Evolutionary conservation across 768 basidiomycete species (phyloP), one percentile per base, ranked within the genome.

Genomic region (Leccinum uliginosum): DNA sequence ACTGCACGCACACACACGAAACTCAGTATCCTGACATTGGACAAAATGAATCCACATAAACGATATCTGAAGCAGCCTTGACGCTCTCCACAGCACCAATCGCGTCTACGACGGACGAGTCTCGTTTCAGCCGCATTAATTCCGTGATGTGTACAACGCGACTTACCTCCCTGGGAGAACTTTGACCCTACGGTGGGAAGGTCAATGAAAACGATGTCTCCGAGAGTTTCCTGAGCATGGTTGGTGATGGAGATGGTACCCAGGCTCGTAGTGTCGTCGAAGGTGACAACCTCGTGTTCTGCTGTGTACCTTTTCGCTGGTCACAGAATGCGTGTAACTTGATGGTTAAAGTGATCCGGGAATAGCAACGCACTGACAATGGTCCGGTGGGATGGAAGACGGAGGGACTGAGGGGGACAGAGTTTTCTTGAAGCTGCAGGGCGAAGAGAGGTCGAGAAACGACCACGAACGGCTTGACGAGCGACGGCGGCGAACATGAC

Each of bases 181-280:
- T 81, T 70, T 0, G 80, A 76, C 5, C 89, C 93, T 9, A 80
- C 67, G 10, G 68, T 63, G 1, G 92, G 91, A 49, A 99, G 80
- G 71, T 98, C 97, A 49, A 98, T 94, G 74, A 91, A 99, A 48
- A 98, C 97, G 51, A 98, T 93, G 70, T 99, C 97, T 30, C 97
- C 97, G 3, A 99, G 81, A 32, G 86, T 85, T 50, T 85, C 80
- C 71, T 98, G 93, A 2, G 97, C 97, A 68, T 97, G 89, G 68
- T 96, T 78, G 15, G 97, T 98, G 68, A 99, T 91, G 44, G 84
- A 83, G 45, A 98, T 79, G 8, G 82, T 87, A 35, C 93, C 96
- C 27, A 93, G 62, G 35, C 85, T 84, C 19, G 89, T 89, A 40
- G 75, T 68, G 56, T 89, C 82, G 70, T 99, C 94, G 69, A 84